Evolutionary conservation across 768 basidiomycete genomes (phyloP).

Genomic region (Phanerodontia chrysosporium): DNA sequence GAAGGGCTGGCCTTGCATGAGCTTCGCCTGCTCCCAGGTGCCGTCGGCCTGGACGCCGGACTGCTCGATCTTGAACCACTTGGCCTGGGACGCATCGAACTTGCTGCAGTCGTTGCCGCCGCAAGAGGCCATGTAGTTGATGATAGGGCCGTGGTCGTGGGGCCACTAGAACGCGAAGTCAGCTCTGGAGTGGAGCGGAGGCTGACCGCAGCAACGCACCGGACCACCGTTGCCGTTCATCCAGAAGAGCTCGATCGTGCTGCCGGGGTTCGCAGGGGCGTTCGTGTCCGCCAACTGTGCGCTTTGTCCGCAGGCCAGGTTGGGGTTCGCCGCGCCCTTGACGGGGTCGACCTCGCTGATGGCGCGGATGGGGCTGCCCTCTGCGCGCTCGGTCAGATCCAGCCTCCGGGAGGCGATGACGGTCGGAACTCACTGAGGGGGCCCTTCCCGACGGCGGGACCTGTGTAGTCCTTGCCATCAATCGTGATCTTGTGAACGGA

Average conservation of each 20-base stretch:
- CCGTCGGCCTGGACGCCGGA: slow-evolving; percentile 22
- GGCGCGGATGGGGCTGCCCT: slow-evolving; percentile 34
- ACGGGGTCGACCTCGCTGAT: slow-evolving; percentile 40
- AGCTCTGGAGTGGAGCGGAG: no score
- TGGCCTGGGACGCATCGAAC: slow-evolving; percentile 35
- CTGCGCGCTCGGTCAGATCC: not conserved
- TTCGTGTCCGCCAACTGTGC: slow-evolving; percentile 44
- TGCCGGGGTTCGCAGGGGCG: slow-evolving; percentile 57
- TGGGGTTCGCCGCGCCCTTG: slow-evolving; percentile 52
- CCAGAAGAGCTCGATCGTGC: slow-evolving; percentile 55
- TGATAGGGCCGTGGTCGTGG: slow-evolving; percentile 63
- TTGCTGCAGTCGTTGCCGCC: slow-evolving; percentile 52
- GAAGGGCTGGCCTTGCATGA: slow-evolving; percentile 21
- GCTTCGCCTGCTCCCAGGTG: slow-evolving; percentile 27
- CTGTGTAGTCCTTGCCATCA: slow-evolving; percentile 41
- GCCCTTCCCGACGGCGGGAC: slow-evolving; percentile 37
- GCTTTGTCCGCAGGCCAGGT: slow-evolving; percentile 55
- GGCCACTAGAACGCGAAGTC: slow-evolving; percentile 33
- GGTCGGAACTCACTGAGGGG: slow-evolving; percentile 7
- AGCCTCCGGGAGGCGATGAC: not conserved
- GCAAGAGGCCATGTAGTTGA: slow-evolving; percentile 61
- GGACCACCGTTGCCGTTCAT: not conserved
- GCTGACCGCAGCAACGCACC: not conserved
- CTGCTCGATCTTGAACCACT: slow-evolving; percentile 14
- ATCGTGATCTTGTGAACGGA: slow-evolving; percentile 38